Base-by-base conservation (phyloP, 2,329 filamentous ascomycete genomes). In the Exophiala alcalophila region DNA sequence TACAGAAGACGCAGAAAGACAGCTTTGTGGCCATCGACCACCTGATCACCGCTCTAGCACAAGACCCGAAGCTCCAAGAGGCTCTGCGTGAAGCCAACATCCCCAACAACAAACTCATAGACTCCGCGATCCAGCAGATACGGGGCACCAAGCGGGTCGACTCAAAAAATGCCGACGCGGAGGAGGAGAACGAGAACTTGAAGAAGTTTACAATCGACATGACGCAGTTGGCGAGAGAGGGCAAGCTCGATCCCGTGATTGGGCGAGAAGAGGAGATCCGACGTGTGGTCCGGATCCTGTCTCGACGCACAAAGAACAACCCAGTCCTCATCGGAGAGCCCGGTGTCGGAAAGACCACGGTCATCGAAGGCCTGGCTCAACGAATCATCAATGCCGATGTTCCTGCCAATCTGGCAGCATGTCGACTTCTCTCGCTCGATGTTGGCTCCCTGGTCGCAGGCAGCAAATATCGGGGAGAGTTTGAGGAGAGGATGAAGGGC, bases 121-220 rank as follows among this genome's bases (percentile, higher is more conserved):
- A 95, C 62, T 83, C 86, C 54, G 91, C 92, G n/a, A 80, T 98
- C 27, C 80, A 88, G 59, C 81, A 88, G 46, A 95, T 98, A 57
- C 84, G 92, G 52, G 92, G 92, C 49, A 97, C 89, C 28, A 88
- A 83, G 70, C 78, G 91, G 52, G 90, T 98, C 28, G 92, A 98
- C 67, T 94, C 88, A 47, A 95, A 94, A 72, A 95, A 87, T 3
- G 92, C 92, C 41, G 92, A 98, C 67, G 82, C 70, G 0, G 92
- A 97, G 66, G 76, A 85, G 59, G 91, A 96, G 59, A 86, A 90
- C 59, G 92, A 98, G 68, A 96, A 95, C 62, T 73, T 98, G 48
- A 87, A 90, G 71, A 98, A 97, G 61, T 98, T 96, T 68, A 97
- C 92, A 43, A 92, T 97, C 59, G 92, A 98, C 67, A 94, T 98